Evolutionary conservation across 768 basidiomycete genomes (phyloP), one percentile per base, ranked within the genome.

Genomic region (Hortiboletus flavorubellus): DNA sequence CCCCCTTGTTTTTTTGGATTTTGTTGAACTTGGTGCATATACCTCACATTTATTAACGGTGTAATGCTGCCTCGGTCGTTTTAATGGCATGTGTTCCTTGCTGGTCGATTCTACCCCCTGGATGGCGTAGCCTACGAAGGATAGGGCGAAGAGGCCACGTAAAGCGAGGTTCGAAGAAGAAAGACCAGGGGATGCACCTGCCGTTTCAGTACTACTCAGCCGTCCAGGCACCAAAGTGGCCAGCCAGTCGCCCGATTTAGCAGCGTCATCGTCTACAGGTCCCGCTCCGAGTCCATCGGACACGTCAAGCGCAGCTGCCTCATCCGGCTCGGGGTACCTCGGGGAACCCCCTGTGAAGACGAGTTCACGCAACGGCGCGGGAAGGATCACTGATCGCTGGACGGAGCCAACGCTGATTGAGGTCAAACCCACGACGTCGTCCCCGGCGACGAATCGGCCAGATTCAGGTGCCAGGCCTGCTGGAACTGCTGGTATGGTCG

Each of bases 101-200:
- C 52, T 59, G 59, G 53, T 46, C 51, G 46, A 53, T 56, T 18
- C 44, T 39, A 29, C 21, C 18, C 41, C 53, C 37, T 55, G 53
- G 66, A 38, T 55, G 59, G 23, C 43, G 34, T 68, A 92, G 90
- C 87, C 85, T 47, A 90, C 90, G 21, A 89, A 83, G 74, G 83
- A 81, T 52, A 79, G 87, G 67, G 85, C 83, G 45, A 84, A 80
- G 72, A 86, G 85, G 68, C 86, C 86, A 42, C 78, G 77, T 64
- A 88, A 81, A 68, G 69, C 64, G 8, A 59, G 52, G 50, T 62
- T 62, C 49, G 64, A 66, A 52, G 61, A 66, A 49, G 49, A 34
- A 15, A 42, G 31, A 15, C 40, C 33, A 11, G 55, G 46, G 5
- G 55, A 53, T 18, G 30, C 2, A 26, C 34, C 38, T 33, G 38